Percentiles rank a stretch among this genome's conserved stretches.
Conservation (phyloP, 2,329 filamentous ascomycete genomes). For the Penicillium sp. region DNA sequence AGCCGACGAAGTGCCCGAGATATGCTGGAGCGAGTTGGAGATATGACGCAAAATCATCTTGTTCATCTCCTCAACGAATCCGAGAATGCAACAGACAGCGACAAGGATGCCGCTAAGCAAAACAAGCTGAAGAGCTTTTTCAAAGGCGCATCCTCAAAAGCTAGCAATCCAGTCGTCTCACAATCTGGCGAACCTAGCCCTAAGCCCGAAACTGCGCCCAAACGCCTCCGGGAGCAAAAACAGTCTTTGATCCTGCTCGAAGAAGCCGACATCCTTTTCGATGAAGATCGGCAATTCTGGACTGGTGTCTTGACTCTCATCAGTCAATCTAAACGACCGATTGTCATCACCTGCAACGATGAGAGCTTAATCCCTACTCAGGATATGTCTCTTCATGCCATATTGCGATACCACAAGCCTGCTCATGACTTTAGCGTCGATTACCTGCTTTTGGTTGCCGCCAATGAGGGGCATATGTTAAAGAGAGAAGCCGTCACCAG, state of each 20-base stretch:
- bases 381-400: constrained; percentile 75
- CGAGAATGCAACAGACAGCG: constrained; percentile 24
- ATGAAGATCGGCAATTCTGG: constrained; percentile 97
- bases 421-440: constrained; percentile 70
- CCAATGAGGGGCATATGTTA: constrained; percentile 83
- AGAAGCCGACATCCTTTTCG: constrained; percentile 89
- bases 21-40: constrained; percentile 84
- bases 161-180: constrained; percentile 22
- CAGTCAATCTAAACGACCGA: constrained; percentile 80
- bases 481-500: constrained; percentile 63
- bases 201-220: constrained; percentile 31
- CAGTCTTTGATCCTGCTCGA: constrained; percentile 93
- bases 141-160: constrained; percentile 52
- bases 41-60: constrained; percentile 95
- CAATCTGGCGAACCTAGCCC: constrained; percentile 22
- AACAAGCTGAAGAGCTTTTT: constrained; percentile 82
- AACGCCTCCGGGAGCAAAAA: constrained; percentile 62
- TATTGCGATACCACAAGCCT: constrained; percentile 72
- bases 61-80: constrained; percentile 58
- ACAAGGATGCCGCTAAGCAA: constrained; percentile 65
- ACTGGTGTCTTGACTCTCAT: constrained; percentile 74
- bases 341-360: constrained; percentile 93
- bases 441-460: constrained; percentile 77
- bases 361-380: constrained; percentile 77
- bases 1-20: constrained; percentile 84